These are phyloP conservation scores for Fusarium sp. DNA, from an alignment of 2,329 filamentous ascomycete species.

Conservation along the genomic window DNA sequence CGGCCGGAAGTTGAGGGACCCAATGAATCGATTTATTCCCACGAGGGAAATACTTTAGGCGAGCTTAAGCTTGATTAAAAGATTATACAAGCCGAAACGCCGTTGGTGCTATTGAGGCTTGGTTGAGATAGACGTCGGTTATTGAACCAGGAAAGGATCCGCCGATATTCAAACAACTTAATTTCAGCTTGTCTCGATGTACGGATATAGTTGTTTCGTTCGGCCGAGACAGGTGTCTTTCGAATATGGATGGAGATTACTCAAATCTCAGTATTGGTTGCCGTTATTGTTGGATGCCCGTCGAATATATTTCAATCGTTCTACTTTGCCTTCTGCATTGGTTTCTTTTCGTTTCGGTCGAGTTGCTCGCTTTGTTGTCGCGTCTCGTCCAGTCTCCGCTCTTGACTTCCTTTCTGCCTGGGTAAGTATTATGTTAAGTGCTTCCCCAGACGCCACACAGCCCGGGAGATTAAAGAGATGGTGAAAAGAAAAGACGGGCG, in stretches of 20 bases:
- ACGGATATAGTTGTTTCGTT: conserved; percentile 13
- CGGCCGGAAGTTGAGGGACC: conserved; percentile 32
- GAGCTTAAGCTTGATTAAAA: conserved; percentile 29
- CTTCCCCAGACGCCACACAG: conserved; percentile 22
- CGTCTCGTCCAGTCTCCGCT: conserved; percentile 28
- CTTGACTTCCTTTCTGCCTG: conserved; percentile 18
- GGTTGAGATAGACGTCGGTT: background rate
- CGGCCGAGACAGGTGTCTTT: conserved; percentile 7
- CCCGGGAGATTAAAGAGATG: conserved; percentile 6
- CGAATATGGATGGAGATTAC: conserved; percentile 23
- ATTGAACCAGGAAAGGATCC: background rate
- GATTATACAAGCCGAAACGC: conserved; percentile 14
- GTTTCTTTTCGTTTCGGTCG: conserved; percentile 11
- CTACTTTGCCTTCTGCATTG: conserved; percentile 11
- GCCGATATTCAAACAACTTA: conserved; percentile 21
- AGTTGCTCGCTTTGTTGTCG: conserved; percentile 12
- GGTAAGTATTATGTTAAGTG: conserved; percentile 1
- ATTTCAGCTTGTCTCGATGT: conserved; percentile 7
- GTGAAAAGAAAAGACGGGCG: conserved; percentile 6
- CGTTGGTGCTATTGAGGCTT: conserved; percentile 9
- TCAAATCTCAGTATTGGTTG: conserved; percentile 13
- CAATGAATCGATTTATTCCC: conserved; percentile 26
- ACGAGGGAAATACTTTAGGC: conserved; percentile 21
- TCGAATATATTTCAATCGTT: conserved; percentile 16
- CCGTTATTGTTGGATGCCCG: conserved; percentile 5